Conservation (phyloP, 495 filamentous ascomycete species). For the Penicillium cosmopolitanum region DNA sequence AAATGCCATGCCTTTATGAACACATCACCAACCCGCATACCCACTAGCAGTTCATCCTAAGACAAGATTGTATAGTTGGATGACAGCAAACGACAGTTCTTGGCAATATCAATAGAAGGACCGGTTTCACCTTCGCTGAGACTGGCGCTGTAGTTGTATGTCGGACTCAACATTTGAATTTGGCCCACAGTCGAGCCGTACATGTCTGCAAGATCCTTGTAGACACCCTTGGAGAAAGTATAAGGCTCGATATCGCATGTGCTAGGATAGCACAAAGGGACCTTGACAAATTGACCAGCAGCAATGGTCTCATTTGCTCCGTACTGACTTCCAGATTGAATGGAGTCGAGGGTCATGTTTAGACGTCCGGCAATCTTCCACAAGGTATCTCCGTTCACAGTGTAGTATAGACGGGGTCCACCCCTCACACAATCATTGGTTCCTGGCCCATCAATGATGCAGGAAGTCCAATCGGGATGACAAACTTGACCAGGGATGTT, state of each 20-base stretch:
- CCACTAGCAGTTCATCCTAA: neutral
- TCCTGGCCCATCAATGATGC: slow-evolving; percentile 9
- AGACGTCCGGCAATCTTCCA: slow-evolving; percentile 13
- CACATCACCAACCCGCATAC: neutral
- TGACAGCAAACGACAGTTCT: neutral
- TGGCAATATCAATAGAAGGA: neutral
- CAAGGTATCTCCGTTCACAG: slow-evolving; percentile 19
- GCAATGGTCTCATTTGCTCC: neutral
- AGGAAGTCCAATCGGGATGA: slow-evolving; percentile 16
- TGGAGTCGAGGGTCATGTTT: slow-evolving; percentile 16
- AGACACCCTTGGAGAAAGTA: slow-evolving; percentile 23
- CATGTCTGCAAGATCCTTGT: slow-evolving; percentile 27
- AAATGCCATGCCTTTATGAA: neutral
- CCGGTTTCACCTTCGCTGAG: neutral
- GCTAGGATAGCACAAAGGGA: slow-evolving; percentile 25
- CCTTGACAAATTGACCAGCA: slow-evolving; percentile 19
- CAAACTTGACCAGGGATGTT: slow-evolving; percentile 18
- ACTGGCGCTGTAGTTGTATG: slow-evolving; percentile 20
- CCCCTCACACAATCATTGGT: slow-evolving; percentile 15
- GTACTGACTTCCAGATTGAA: neutral
- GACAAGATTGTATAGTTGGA: neutral
- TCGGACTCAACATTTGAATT: slow-evolving; percentile 21
- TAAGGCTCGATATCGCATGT: slow-evolving; percentile 14
- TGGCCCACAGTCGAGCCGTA: slow-evolving; percentile 23
- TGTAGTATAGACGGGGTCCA: slow-evolving; percentile 22